Evolutionary conservation across 148 eudicot species (phyloP).

Genomic region (Camellia sinensis): DNA sequence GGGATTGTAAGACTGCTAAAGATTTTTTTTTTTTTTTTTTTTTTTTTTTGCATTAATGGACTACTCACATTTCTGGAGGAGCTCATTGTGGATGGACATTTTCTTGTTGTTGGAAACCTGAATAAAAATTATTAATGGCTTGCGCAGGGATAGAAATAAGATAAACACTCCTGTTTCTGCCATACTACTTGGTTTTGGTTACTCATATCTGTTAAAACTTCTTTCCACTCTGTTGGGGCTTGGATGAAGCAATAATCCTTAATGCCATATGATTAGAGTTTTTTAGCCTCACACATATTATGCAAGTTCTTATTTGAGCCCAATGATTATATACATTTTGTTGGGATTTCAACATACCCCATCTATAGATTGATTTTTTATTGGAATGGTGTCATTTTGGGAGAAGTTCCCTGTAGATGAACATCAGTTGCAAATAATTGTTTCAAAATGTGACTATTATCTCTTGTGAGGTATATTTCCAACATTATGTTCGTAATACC

Average conservation of each 20-base stretch:
- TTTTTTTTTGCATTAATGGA: not conserved
- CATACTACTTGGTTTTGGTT: not conserved
- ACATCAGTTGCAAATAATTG: not conserved
- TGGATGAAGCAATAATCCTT: not conserved
- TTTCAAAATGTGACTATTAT: not conserved
- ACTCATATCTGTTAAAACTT: not conserved
- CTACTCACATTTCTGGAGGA: not conserved
- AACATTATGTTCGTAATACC: not conserved
- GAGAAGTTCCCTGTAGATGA: not conserved
- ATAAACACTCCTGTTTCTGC: not conserved
- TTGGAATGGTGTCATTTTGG: not conserved
- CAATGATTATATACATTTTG: not conserved
- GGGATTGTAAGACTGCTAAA: too few relatives aligned
- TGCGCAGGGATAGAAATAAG: not conserved
- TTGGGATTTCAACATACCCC: not conserved
- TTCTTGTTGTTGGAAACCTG: not conserved
- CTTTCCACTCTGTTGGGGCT: not conserved
- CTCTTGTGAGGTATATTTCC: not conserved
- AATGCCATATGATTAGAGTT: not conserved
- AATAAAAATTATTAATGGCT: not conserved
- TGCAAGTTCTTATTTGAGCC: not conserved
- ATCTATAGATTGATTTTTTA: not conserved
- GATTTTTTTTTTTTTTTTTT: too few relatives aligned
- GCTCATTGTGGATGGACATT: not conserved
- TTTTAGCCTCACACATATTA: slow-evolving; percentile 1